A percentile compares a stretch with the other conserved stretches of the same genome.
phyloP scores from a whole-genome alignment of 2,329 filamentous ascomycete genomes.

The Aspergillus sp. region DNA sequence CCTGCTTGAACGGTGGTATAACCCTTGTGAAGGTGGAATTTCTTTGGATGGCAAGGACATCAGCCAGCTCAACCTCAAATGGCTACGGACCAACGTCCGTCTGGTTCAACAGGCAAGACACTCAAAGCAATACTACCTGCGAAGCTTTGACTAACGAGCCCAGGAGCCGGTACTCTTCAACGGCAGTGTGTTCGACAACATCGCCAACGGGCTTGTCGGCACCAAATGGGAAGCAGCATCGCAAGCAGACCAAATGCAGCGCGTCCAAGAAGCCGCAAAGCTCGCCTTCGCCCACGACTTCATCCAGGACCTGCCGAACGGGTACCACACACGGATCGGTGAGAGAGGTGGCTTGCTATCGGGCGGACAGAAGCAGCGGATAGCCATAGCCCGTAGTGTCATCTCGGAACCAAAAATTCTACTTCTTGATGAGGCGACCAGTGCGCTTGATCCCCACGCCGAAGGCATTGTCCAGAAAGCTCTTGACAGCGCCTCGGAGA shows the following conservation, averaged over 20 bases:
- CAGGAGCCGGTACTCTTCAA: slow-evolving; percentile 82
- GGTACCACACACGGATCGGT: slow-evolving; percentile 92
- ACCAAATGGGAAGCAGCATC: slow-evolving; percentile 69
- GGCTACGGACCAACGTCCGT: slow-evolving; percentile 89
- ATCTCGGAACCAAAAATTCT: slow-evolving; percentile 90
- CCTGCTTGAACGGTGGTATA: slow-evolving; percentile 89
- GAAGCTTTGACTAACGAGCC: too few relatives aligned
- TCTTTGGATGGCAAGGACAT: slow-evolving; percentile 82
- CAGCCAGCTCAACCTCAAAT: slow-evolving; percentile 76
- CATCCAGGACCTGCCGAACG: slow-evolving; percentile 75
- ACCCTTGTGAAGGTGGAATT: slow-evolving; percentile 78
- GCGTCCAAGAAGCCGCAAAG: slow-evolving; percentile 79
- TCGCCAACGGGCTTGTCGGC: slow-evolving; percentile 85
- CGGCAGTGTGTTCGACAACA: slow-evolving; percentile 85
- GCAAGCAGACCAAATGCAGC: slow-evolving; percentile 65
- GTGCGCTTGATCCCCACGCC: slow-evolving; percentile 88
- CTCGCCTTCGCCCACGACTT: slow-evolving; percentile 96
- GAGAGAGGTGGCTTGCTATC: slow-evolving; percentile 90
- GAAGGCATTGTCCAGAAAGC: slow-evolving; percentile 94
- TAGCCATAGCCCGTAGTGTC: slow-evolving; percentile 87
- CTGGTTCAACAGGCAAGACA: slow-evolving; percentile 70
- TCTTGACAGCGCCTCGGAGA: slow-evolving; percentile 78
- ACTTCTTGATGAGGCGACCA: slow-evolving; percentile 91
- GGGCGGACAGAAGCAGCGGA: slow-evolving; percentile 94
- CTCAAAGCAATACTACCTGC: too few relatives aligned